Conservation (phyloP, 192 early-diverging fungal genomes). For the Geranomyces variabilis region DNA sequence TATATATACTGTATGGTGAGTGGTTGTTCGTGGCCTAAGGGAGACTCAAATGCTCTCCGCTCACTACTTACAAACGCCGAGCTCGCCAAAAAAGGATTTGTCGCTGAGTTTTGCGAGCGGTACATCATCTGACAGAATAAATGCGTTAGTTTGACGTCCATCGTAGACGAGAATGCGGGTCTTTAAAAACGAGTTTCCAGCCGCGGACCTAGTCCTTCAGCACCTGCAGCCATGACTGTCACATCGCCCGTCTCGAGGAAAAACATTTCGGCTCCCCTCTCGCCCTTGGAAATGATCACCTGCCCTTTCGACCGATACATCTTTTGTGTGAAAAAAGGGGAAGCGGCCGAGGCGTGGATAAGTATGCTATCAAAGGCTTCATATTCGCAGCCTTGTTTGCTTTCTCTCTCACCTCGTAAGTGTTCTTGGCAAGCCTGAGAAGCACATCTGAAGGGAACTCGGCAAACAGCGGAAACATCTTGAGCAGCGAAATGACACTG, state of each 20-base stretch:
- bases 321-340: constrained; percentile 2
- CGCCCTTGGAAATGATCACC: constrained; percentile 44
- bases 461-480: constrained; percentile 46
- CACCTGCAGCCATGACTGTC: constrained; percentile 31
- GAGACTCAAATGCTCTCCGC: too few species aligned
- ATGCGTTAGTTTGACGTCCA: not conserved
- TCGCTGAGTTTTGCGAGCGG: constrained; percentile 28
- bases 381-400: not conserved
- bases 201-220: constrained; percentile 25
- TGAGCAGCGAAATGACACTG: constrained; percentile 21
- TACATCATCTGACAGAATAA: constrained; percentile 8
- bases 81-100: constrained; percentile 45
- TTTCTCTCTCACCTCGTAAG: constrained; percentile 12
- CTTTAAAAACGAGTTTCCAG: not conserved
- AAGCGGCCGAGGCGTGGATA: too few species aligned
- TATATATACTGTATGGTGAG: not conserved
- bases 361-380: too few species aligned
- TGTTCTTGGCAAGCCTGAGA: not conserved
- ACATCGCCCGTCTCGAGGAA: constrained; percentile 44
- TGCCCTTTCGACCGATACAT: constrained; percentile 37
- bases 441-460: constrained; percentile 41
- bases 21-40: not conserved
- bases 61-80: constrained; percentile 47
- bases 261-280: constrained; percentile 48
- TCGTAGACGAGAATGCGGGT: not conserved